phyloP scores from a whole-genome alignment of 768 basidiomycete genomes.

The Leccinellum rugosiceps region DNA sequence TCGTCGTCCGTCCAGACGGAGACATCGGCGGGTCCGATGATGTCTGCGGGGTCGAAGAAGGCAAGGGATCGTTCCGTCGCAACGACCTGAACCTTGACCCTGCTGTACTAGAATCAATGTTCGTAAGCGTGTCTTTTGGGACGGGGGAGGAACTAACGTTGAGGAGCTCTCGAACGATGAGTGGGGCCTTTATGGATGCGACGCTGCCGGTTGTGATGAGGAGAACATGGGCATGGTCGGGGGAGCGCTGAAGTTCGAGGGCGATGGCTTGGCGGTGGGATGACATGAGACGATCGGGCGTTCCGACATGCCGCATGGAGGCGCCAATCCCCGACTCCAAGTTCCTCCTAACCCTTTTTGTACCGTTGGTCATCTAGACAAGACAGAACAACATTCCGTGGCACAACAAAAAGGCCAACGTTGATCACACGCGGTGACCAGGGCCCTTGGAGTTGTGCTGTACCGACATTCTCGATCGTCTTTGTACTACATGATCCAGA shows the following conservation, averaged over 20 bases:
- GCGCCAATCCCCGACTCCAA: no score
- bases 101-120: slow-evolving; percentile 50
- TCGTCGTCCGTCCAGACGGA: not conserved
- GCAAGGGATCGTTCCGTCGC: slow-evolving; percentile 74
- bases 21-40: slow-evolving; percentile 24
- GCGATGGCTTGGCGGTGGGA: slow-evolving; percentile 17
- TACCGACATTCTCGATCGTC: no score
- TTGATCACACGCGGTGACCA: no score
- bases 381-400: no score
- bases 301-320: no score
- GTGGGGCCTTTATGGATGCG: slow-evolving; percentile 88
- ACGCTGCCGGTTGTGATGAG: slow-evolving; percentile 94
- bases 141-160: slow-evolving; percentile 43
- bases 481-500: no score
- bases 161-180: slow-evolving; percentile 81
- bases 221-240: slow-evolving; percentile 54
- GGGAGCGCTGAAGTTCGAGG: slow-evolving; percentile 10
- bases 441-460: no score
- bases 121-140: not conserved
- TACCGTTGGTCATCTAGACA: no score
- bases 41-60: slow-evolving; percentile 63
- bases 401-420: no score
- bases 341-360: no score
- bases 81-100: slow-evolving; percentile 79
- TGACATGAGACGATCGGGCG: not conserved